Evolutionary conservation across 768 basidiomycete species (phyloP), one percentile per base, ranked within the genome.

Genomic region (Serendipita sp.): DNA sequence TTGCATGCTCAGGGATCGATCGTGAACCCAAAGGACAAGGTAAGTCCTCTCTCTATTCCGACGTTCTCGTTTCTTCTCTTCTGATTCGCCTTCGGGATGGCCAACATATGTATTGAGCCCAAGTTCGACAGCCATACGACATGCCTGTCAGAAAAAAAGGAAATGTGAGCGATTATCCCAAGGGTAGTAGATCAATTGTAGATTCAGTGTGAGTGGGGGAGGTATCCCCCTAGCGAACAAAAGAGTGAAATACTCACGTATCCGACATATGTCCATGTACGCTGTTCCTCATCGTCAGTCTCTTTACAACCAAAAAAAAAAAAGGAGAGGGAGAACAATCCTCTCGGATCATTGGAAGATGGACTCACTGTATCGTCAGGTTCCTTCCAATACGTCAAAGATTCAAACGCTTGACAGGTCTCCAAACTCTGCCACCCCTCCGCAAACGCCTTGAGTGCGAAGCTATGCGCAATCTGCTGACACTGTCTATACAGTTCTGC

Each of bases 361-460:
- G 58, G 2, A 23, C 80, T 53, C 67, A 87, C 87, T 64, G 83
- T 87, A 68, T 95, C 92, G 67, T 88, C 84, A 44, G 90, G 87
- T 69, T 90, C 88, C 71, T 81, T 86, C 89, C 90, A 94, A 73
- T 93, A 94, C 44, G 86, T 89, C 66, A 94, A 77, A 69, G 89
- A 91, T 18, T 87, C 85, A 71, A 91, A 88, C 31, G 90, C 88
- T 73, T 95, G 92, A 3, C 89, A 87, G 23, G 91, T 84, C 73
- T 92, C 91, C 62, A 94, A 83, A 66, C 84, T 79, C 71, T 88
- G 86, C 81, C 81, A 85, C n/a, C 79, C 80, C 66, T 87, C 83
- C 36, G 83, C 79, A 69, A 93, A 91, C 6, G 90, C 88, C 65
- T 82, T 81, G 31, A 87, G 77, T n/a, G 85, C 83, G 67, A 85